phyloP scores from a whole-genome alignment of 2,329 filamentous ascomycete genomes.

The Pyrenochaeta sp. region DNA sequence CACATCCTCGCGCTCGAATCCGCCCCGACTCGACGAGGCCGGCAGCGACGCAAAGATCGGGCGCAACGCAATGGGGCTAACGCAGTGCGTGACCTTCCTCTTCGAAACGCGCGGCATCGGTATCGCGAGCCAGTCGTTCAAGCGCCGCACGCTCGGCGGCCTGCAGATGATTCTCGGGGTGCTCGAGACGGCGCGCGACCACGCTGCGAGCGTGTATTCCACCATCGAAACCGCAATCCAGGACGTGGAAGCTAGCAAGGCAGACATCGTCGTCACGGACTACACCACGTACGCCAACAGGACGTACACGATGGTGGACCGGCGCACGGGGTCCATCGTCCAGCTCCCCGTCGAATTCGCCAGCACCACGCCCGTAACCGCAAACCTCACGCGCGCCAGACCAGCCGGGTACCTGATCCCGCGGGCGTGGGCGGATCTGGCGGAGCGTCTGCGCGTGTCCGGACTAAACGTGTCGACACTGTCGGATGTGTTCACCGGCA shows the following conservation, averaged over 20 bases:
- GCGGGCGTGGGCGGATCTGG: slow-evolving; percentile 44
- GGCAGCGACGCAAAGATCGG: slow-evolving; percentile 48
- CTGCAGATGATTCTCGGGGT: slow-evolving; percentile 45
- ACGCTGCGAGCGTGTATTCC: slow-evolving; percentile 30
- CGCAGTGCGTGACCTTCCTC: slow-evolving; percentile 45
- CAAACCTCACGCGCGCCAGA: slow-evolving; percentile 43
- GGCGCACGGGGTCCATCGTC: slow-evolving; percentile 37
- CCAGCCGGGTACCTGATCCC: slow-evolving; percentile 49
- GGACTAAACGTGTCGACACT: slow-evolving; percentile 44
- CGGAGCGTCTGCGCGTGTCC: slow-evolving; percentile 38
- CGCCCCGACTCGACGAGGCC: slow-evolving; percentile 40
- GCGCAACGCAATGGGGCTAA: slow-evolving; percentile 47
- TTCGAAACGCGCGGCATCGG: slow-evolving; percentile 48
- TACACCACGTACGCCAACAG: slow-evolving; percentile 32
- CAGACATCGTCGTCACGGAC: slow-evolving; percentile 44
- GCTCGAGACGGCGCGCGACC: slow-evolving; percentile 42
- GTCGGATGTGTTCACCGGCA: slow-evolving; percentile 32
- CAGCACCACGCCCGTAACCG: slow-evolving; percentile 43
- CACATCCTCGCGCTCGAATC: slow-evolving; percentile 33
- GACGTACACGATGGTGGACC: slow-evolving; percentile 46
- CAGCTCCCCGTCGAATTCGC: slow-evolving; percentile 45
- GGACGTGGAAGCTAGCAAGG: slow-evolving; percentile 30
- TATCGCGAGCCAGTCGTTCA: slow-evolving; percentile 44
- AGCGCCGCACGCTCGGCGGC: slow-evolving; percentile 40
- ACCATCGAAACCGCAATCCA: slow-evolving; percentile 39